Evolutionary conservation across 176 grass and related monocot species (phyloP).

Genomic region (Phoenix dactylifera): DNA sequence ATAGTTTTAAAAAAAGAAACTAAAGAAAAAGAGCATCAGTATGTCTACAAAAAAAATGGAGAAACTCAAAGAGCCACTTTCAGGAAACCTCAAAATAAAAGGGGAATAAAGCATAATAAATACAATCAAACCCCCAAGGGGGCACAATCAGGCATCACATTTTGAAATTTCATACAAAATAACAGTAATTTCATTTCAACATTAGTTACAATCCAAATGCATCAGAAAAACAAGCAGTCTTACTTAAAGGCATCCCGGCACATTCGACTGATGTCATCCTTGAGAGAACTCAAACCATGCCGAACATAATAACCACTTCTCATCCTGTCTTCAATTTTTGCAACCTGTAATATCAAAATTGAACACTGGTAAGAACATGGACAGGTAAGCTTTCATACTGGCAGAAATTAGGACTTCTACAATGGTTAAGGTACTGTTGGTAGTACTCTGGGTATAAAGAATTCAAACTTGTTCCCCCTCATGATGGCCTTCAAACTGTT

Average conservation of each 20-base stretch:
- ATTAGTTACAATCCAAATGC: neutral
- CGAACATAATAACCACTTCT: conserved; percentile 90
- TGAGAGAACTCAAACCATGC: conserved; percentile 77
- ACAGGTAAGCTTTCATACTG: no score
- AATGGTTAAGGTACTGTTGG: conserved; percentile 5
- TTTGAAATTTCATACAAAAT: no score
- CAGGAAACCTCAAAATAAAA: no score
- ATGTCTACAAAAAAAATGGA: no score
- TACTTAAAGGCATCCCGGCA: conserved; percentile 94
- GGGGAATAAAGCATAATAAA: no score
- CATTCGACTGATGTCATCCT: conserved; percentile 91
- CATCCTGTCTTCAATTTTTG: conserved; percentile 85
- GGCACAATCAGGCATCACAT: no score
- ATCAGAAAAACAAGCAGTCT: conserved; percentile 8
- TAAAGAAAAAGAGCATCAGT: no score
- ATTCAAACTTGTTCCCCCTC: conserved; percentile 73
- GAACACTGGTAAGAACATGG: no score
- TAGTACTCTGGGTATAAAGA: conserved; percentile 75
- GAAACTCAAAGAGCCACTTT: no score
- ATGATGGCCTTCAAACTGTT: conserved; percentile 82
- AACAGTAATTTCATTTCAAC: no score
- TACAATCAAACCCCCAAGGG: no score
- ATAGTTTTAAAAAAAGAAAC: no score
- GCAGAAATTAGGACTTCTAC: neutral
- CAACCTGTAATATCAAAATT: conserved; percentile 49